These are phyloP conservation scores for Metarhizium guizhouense DNA, from an alignment of 2,329 filamentous ascomycete genomes.

Conservation along the genomic window DNA sequence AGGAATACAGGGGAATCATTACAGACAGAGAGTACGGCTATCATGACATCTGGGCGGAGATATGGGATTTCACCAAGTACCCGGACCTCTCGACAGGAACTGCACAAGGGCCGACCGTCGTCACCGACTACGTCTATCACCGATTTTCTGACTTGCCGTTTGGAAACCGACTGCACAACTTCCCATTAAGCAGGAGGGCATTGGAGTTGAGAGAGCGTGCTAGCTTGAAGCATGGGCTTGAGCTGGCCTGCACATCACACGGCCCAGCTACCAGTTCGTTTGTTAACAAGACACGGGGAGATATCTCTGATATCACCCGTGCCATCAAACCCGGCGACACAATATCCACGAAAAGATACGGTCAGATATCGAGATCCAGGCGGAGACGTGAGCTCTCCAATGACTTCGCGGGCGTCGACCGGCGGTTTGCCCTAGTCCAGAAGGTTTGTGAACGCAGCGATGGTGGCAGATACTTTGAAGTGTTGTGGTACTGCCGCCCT, in stretches of 20 bases:
- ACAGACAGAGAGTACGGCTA: conserved; percentile 15
- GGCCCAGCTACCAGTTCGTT: neutral
- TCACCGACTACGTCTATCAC: conserved; percentile 59
- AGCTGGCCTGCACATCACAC: conserved; percentile 6
- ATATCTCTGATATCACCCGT: conserved; percentile 6
- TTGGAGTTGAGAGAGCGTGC: conserved; percentile 20
- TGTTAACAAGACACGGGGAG: neutral
- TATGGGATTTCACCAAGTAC: conserved; percentile 28
- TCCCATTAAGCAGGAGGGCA: conserved; percentile 18
- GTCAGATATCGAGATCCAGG: conserved; percentile 34
- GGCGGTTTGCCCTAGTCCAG: conserved; percentile 67
- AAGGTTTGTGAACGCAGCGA: conserved; percentile 29
- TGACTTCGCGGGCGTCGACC: conserved; percentile 33
- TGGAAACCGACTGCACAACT: conserved; percentile 36
- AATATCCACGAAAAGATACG: conserved; percentile 38
- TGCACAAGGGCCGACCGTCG: conserved; percentile 40
- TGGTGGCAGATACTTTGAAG: conserved; percentile 41
- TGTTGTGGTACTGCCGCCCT: conserved; percentile 68
- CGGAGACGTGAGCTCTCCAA: conserved; percentile 46
- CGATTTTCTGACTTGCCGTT: conserved; percentile 58
- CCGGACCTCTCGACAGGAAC: conserved; percentile 9
- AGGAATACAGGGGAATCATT: conserved; percentile 49
- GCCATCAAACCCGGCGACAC: conserved; percentile 36
- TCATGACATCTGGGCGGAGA: conserved; percentile 47
- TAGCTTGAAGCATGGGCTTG: conserved; percentile 18